Conservation (phyloP, 306 rosid genomes). For the Malus domestica region DNA sequence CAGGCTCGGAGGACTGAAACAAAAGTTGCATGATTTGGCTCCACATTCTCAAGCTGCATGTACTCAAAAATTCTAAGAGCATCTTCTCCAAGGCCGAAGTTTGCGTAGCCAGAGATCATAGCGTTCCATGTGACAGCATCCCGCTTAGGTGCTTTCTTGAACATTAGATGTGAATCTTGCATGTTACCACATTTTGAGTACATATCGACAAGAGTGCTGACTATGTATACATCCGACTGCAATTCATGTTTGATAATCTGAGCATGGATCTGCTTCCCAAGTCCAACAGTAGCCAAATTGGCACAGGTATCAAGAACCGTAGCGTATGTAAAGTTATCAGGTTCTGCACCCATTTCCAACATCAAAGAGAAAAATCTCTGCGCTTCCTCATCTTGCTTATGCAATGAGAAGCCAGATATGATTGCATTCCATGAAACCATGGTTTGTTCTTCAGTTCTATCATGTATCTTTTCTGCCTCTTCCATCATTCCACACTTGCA, state of each 20-base stretch:
- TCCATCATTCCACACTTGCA: conserved; percentile 15
- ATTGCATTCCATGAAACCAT: conserved; percentile 40
- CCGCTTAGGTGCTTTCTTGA: conserved; percentile 11
- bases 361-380: neutral
- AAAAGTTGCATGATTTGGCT: neutral
- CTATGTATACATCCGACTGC: neutral
- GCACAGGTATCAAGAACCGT: neutral
- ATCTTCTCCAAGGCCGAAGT: neutral
- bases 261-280: neutral
- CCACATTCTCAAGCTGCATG: neutral
- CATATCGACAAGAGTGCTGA: neutral
- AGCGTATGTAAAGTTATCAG: neutral
- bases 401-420: neutral
- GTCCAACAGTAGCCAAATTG: neutral
- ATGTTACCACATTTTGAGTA: neutral
- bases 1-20: neutral
- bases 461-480: conserved; percentile 71
- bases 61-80: neutral
- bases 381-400: conserved; percentile 26
- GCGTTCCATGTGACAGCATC: conserved; percentile 28
- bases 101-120: neutral
- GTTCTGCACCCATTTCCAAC: neutral
- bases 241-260: neutral
- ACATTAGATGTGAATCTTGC: neutral
- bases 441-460: conserved; percentile 44